Conservation (phyloP, 1,139 yeast species). For the Geotrichum restrictum region DNA sequence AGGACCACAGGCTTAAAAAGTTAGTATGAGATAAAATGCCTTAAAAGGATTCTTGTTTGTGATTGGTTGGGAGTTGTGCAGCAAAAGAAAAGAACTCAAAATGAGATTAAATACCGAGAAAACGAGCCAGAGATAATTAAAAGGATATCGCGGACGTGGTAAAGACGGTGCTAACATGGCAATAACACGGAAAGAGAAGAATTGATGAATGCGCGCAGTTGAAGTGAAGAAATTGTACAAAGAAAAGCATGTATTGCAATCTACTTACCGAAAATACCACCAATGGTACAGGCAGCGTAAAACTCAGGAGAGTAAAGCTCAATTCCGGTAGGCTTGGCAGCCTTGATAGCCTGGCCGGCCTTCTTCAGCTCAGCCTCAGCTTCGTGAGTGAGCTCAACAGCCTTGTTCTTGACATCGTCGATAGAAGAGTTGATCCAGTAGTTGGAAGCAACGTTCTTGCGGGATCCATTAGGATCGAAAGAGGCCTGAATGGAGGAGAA, state of each 20-base stretch:
- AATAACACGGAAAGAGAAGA: neutral
- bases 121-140: conserved; percentile 28
- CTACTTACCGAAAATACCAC: conserved; percentile 61
- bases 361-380: conserved; percentile 37
- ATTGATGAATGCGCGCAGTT: too few species aligned
- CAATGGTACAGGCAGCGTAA: conserved; percentile 78
- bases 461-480: conserved; percentile 39
- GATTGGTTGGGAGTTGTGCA: conserved; percentile 1
- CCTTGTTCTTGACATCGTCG: conserved; percentile 35
- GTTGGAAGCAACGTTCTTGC: conserved; percentile 23
- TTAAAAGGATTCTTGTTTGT: neutral
- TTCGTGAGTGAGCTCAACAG: conserved; percentile 29
- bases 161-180: conserved; percentile 50
- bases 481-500: conserved; percentile 39
- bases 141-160: conserved; percentile 80
- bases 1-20: conserved; percentile 69
- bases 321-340: conserved; percentile 37
- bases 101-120: conserved; percentile 1
- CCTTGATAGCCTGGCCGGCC: conserved; percentile 35
- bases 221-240: too few species aligned
- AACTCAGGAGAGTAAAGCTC: conserved; percentile 64
- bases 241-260: conserved; percentile 57
- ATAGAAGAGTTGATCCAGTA: conserved; percentile 38
- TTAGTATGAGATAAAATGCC: neutral
- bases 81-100: conserved; percentile 1